Conservation (phyloP, 2,329 filamentous ascomycete genomes). For the Aureobasidium namibiae region DNA sequence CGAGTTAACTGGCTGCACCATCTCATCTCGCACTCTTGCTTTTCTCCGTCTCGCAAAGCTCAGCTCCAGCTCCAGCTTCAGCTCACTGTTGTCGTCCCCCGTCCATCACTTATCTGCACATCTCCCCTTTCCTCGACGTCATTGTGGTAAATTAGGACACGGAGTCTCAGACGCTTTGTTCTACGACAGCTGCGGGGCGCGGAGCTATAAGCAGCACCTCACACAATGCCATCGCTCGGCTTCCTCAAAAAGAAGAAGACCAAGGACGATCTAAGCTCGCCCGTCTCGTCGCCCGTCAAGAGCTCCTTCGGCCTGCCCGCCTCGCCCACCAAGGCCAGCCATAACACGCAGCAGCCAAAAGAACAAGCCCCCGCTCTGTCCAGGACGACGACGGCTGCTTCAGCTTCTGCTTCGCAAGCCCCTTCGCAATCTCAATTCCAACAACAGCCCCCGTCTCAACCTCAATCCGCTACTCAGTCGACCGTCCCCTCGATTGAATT, state of each 20-base stretch:
- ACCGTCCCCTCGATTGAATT: background rate
- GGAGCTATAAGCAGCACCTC: conserved; percentile 2
- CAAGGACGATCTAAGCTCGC: conserved; percentile 68
- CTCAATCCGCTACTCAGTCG: conserved; percentile 6
- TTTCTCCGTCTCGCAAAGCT: background rate
- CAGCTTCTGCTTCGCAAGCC: conserved; percentile 17
- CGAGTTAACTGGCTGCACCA: conserved; percentile 9
- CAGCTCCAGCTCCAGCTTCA: conserved; percentile 13
- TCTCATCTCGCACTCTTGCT: conserved; percentile 7
- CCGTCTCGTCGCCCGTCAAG: conserved; percentile 54
- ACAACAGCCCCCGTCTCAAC: background rate
- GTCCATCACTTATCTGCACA: background rate
- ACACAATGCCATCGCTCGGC: conserved; percentile 81
- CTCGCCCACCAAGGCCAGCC: conserved; percentile 7
- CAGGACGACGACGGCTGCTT: conserved; percentile 17
- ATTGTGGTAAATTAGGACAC: conserved; percentile 7
- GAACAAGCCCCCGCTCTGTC: conserved; percentile 9
- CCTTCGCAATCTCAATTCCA: conserved; percentile 13
- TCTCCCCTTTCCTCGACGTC: background rate
- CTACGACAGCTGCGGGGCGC: conserved; percentile 10
- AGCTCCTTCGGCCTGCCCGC: conserved; percentile 27
- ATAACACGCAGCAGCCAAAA: background rate
- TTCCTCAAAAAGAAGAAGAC: conserved; percentile 99
- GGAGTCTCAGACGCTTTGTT: conserved; percentile 10
- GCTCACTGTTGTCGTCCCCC: background rate